Conservation (phyloP, 257 asterid species). For the Solanum appendiculatum region DNA sequence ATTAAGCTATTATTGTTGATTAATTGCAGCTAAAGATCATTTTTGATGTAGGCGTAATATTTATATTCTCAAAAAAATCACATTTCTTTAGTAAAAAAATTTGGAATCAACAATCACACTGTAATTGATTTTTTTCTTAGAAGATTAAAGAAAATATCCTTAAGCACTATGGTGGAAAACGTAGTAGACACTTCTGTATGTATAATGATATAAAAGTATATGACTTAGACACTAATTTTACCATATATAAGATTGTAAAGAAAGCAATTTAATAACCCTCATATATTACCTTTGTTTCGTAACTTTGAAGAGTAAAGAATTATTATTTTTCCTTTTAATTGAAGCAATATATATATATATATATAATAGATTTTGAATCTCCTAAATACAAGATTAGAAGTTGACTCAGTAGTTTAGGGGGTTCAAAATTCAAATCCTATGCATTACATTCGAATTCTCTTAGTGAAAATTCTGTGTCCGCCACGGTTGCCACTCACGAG, state of each 20-base stretch:
- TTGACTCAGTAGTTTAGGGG: too few species aligned
- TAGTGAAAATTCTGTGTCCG: too few species aligned
- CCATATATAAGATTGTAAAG: background rate
- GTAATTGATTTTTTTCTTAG: background rate
- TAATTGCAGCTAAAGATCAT: rapidly evolving
- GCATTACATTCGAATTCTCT: too few species aligned
- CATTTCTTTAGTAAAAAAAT: too few species aligned
- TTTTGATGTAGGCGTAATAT: too few species aligned
- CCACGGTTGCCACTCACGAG: too few species aligned
- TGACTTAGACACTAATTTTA: background rate
- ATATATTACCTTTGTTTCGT: background rate
- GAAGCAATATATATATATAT: background rate
- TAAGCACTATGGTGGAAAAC: background rate
- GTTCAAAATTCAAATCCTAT: too few species aligned
- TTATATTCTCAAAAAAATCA: too few species aligned
- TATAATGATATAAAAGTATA: background rate
- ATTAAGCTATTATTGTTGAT: too few species aligned
- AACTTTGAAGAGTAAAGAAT: background rate
- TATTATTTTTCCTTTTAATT: background rate
- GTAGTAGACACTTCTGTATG: background rate
- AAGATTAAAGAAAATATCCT: background rate
- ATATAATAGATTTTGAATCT: too few species aligned
- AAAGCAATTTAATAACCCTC: background rate
- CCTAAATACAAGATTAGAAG: too few species aligned
- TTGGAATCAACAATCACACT: background rate